Evolutionary conservation across 441 rosid species (phyloP), one percentile per base, ranked within the genome.

Genomic region (Arabidopsis hybrid): DNA sequence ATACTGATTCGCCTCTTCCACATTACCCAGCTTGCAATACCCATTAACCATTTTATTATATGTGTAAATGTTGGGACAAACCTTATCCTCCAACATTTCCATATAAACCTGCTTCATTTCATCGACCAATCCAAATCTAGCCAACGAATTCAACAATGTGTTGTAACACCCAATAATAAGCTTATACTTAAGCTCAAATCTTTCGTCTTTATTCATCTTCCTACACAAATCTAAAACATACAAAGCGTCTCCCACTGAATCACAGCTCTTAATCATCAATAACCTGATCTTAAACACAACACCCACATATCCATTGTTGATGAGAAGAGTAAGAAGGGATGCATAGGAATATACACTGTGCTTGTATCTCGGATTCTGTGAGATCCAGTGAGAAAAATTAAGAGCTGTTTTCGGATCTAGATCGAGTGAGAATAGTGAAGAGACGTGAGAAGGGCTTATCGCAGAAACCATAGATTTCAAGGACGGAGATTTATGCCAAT

Each of bases 31-130:
- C 84, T 90, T 88, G 66, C 96, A 90, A 80, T 83, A 90, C 34
- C 75, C 96, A 78, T 86, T 85, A 39, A 92, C 87, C 96, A 92
- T 85, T 3, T 92, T 88, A 72, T 92, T 92, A 56, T 84, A 86
- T 3, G 97, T 92, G 67, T 76, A 80, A 12, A 88, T 83, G 72
- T 87, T 84, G 0, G 94, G 94, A 16, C 47, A 60, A 71, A 92
- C 73, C 85, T 79, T 78, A 34, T 83, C 79, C 40, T 78, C 80
- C 65, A 85, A 49, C 92, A 88, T 87, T 17, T 86, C 91, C 26
- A 14, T 7, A 72, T 76, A 87, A 69, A 90, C 80, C 26, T 62
- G 68, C 82, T 80, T 82, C 91, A 90, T 84, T 50, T 92, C 94
- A 71, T 87, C 88, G 51, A 90, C 79, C 88, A 90, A 60, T 17